Base-by-base conservation (phyloP, 2,329 filamentous ascomycete species). In the Cercospora janseana region DNA sequence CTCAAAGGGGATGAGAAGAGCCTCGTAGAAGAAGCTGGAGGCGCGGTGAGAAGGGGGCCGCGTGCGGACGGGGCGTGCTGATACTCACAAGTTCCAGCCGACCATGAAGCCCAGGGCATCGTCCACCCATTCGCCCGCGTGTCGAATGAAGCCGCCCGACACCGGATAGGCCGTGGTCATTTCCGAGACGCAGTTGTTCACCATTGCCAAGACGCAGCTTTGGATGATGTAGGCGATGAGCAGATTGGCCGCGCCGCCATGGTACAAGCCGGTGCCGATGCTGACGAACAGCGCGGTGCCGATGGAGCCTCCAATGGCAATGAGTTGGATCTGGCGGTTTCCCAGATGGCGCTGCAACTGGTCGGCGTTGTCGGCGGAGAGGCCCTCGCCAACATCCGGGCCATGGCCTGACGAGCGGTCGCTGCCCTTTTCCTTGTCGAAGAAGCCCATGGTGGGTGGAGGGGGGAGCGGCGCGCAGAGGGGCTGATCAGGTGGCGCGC, bases 151-250 rank as follows among this genome's bases (percentile, higher is more conserved):
- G 2, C 79, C 79, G 55, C 82, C 81, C 32, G 75, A 77, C 38
- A 86, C 75, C 18, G 83, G 82, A 74, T 82, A 81, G 55, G 78
- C 78, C 28, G 75, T 74, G 23, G 72, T 77, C 82, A 86, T 85
- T 65, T 86, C 82, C 6, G 82, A 82, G 52, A 84, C 73, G 54
- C 75, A 77, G 62, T 84, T 85, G 73, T 84, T 85, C 63, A 85
- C 78, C 38, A 82, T 70, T 18, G 72, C 81, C 52, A 85, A 72
- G 46, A 84, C 62, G 60, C 71, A 64, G 28, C 72, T 73, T 63
- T 85, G 83, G 34, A 81, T 55, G 26, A 73, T 71, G 63, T 80
- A 86, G 28, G 79, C 81, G 50, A 86, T 63, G 54, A 86, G 72
- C 31, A 85, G 68, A 50, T 74, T 77, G 38, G 68, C 74, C 7